These are phyloP conservation scores for Aspergillus flavus DNA, from an alignment of 2,329 filamentous ascomycete species.

Conservation along the genomic window DNA sequence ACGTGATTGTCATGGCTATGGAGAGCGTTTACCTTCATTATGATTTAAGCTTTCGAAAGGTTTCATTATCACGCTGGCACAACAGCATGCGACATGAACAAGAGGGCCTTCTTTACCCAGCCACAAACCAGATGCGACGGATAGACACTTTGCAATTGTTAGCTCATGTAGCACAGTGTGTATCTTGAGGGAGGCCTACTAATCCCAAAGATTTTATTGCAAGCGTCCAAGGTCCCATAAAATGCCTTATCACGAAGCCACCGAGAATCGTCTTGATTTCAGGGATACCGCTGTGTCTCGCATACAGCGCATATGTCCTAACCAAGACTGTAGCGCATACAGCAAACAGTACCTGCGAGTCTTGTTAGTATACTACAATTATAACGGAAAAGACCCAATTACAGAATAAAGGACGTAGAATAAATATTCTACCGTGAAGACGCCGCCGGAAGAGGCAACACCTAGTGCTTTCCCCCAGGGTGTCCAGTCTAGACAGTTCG, in stretches of 20 bases:
- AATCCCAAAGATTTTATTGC: constrained; percentile 86
- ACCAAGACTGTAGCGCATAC: constrained; percentile 77
- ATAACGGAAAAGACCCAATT: constrained; percentile 34
- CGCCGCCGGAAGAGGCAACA: constrained; percentile 65
- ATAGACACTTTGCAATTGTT: constrained; percentile 67
- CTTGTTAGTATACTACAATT: constrained; percentile 24
- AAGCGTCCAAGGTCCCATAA: constrained; percentile 86
- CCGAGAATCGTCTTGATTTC: constrained; percentile 97
- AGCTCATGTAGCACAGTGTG: constrained; percentile 21
- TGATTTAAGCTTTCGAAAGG: constrained; percentile 76
- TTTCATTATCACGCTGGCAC: constrained; percentile 91
- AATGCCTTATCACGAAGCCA: constrained; percentile 86
- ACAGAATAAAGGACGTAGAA: constrained; percentile 87
- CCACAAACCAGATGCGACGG: constrained; percentile 94
- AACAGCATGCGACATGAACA: constrained; percentile 96
- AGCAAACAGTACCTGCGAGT: constrained; percentile 70
- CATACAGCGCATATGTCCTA: constrained; percentile 80
- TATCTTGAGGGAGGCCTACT: constrained; percentile 50
- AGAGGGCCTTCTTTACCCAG: constrained; percentile 93
- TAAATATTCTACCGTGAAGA: constrained; percentile 83
- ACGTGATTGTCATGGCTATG: neutral
- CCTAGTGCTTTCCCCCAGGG: constrained; percentile 79
- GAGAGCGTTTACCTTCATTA: constrained; percentile 72
- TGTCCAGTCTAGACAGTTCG: constrained; percentile 83
- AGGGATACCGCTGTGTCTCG: constrained; percentile 92